Percentiles rank a stretch among this genome's conserved stretches.
These are phyloP conservation scores for Calonectria multiphialidica DNA, from an alignment of 2,329 filamentous ascomycete genomes.

Conservation along the genomic window DNA sequence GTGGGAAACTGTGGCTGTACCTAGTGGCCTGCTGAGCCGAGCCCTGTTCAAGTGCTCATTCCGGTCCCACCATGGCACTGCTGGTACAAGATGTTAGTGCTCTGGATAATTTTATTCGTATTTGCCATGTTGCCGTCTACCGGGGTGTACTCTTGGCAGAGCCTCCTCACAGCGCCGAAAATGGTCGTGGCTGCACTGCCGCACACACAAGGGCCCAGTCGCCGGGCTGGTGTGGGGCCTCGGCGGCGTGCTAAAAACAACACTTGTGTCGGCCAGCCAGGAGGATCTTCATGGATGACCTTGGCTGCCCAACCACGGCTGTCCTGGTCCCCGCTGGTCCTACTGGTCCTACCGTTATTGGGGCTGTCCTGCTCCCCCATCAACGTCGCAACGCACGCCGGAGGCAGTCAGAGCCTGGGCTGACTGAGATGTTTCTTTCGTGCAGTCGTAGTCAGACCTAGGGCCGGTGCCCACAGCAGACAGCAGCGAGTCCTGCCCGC, in stretches of 20 bases:
- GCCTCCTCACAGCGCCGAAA: slow-evolving; percentile 5
- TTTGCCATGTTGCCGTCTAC: background rate
- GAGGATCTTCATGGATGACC: slow-evolving; percentile 17
- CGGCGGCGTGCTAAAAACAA: slow-evolving; percentile 26
- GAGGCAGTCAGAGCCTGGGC: background rate
- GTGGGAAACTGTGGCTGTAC: slow-evolving; percentile 25
- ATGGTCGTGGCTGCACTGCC: slow-evolving; percentile 19
- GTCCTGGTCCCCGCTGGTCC: slow-evolving; percentile 9
- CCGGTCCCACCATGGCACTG: background rate
- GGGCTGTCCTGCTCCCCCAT: slow-evolving; percentile 2
- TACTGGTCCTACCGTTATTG: slow-evolving; percentile 14
- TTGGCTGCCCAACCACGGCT: slow-evolving; percentile 10
- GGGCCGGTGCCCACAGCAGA: background rate
- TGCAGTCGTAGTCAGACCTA: slow-evolving; percentile 4
- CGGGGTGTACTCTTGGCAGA: background rate
- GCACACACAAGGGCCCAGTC: slow-evolving; percentile 10
- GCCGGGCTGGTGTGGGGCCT: slow-evolving; percentile 3
- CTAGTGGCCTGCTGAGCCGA: slow-evolving; percentile 17
- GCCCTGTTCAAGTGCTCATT: slow-evolving; percentile 12
- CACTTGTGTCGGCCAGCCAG: slow-evolving; percentile 19
- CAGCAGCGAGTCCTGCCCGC: background rate
- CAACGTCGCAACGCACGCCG: background rate
- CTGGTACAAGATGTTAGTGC: slow-evolving; percentile 1
- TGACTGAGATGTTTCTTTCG: slow-evolving; percentile 12
- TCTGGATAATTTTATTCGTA: background rate